Percentiles rank a stretch among this genome's conserved stretches.
Evolutionary conservation across 257 asterid species (phyloP).

Genomic region (Sherardia arvensis): DNA sequence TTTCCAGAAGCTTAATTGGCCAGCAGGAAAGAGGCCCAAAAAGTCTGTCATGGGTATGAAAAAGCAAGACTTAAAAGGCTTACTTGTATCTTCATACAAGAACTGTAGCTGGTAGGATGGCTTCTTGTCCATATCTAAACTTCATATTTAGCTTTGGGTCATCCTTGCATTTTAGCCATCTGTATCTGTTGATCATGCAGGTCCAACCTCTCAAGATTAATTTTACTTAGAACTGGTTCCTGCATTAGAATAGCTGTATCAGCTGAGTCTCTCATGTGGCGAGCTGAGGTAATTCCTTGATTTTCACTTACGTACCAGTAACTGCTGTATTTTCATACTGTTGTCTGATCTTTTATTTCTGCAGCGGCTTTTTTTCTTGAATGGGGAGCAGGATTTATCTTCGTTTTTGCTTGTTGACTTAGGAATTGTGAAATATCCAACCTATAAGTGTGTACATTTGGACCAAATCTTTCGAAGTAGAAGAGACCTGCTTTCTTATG

Average conservation of each 20-base stretch:
- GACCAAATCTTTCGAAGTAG: constrained; percentile 53
- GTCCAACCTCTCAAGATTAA: constrained; percentile 36
- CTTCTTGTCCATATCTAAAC: constrained; percentile 1
- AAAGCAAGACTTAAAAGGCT: constrained; percentile 55
- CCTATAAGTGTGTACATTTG: constrained; percentile 58
- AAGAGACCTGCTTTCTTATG: constrained; percentile 66
- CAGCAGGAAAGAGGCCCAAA: constrained; percentile 6
- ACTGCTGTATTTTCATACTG: not conserved
- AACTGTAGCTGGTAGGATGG: constrained; percentile 48
- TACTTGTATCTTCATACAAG: constrained; percentile 45
- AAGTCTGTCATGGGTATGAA: constrained; percentile 34
- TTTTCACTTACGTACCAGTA: constrained; percentile 4
- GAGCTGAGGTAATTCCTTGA: constrained; percentile 63
- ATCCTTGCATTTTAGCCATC: constrained; percentile 8
- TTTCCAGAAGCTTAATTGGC: constrained; percentile 43
- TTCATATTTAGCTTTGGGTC: not conserved
- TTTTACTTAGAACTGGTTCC: constrained; percentile 45
- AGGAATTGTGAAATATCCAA: constrained; percentile 80
- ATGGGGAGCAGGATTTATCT: constrained; percentile 89
- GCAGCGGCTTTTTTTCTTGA: constrained; percentile 95
- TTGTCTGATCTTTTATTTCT: constrained; percentile 19
- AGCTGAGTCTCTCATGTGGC: constrained; percentile 83
- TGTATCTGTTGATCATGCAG: constrained; percentile 37
- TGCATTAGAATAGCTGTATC: constrained; percentile 57
- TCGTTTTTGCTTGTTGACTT: constrained; percentile 84